Evolutionary conservation across 2,329 filamentous ascomycete species (phyloP), one percentile per base, ranked within the genome.

Genomic region (Madurella fahalii): DNA sequence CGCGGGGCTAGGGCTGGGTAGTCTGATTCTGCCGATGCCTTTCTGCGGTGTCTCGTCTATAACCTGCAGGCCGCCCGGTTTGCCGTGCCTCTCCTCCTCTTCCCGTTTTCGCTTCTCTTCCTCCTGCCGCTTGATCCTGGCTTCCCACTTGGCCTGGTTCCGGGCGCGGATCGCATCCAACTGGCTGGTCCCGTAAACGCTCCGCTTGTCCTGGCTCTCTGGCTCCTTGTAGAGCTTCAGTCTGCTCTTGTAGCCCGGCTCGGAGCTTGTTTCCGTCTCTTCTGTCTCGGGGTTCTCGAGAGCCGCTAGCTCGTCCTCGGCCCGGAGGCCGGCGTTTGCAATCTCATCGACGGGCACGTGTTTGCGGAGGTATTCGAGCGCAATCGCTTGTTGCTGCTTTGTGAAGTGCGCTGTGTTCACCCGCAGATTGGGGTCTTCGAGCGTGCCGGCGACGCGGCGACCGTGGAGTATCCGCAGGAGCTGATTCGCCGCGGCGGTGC

Each of bases 391-490:
- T 55, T 82, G 74, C 1, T 67, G 57, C 2, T 67, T 51, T 9
- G 69, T 69, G 59, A 72, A 84, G 9, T 67, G 63, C 2, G 68
- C 68, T 30, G 80, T 83, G 59, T 82, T 77, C 25, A 69, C 59
- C 37, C 69, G 69, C 46, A 80, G 74, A 4, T 69, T 71, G 2
- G 83, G 83, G 63, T 86, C 83, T 11, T 82, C 77, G 41, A 86
- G 71, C 2, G 83, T 85, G 34, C 84, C 84, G 8, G 83, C 82
- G 18, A 87, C 81, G 40, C 84, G 75, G 37, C 82, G 77, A 9
- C 83, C 84, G 64, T 87, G 84, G 12, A 86, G 68, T 47, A 86
- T 79, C 50, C 74, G 72, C 47, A 86, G 68, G 42, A 86, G 67
- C 43, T 69, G 70, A 64, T 85, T 85, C 17, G 77, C 83, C 5